A percentile compares a stretch with the other conserved stretches of the same genome.
These are phyloP conservation scores for Argentina anserina DNA, from an alignment of 306 rosid genomes.

Conservation along the genomic window DNA sequence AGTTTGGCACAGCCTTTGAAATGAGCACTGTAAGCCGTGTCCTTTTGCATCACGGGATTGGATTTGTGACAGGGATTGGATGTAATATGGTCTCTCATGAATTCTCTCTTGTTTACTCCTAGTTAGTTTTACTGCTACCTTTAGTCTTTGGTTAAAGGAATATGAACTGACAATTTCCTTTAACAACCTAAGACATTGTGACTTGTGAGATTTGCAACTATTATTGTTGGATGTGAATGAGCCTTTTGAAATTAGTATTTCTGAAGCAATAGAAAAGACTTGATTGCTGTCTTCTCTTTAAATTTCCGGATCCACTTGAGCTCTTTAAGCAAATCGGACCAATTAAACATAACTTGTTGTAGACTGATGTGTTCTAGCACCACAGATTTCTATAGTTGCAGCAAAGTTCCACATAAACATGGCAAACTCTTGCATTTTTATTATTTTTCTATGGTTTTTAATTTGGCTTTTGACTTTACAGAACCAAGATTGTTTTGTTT, in stretches of 20 bases:
- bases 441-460: background rate
- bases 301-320: background rate
- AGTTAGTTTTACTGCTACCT: background rate
- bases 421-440: constrained; percentile 25
- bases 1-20: background rate
- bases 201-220: background rate
- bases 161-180: background rate
- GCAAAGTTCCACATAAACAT: constrained; percentile 25
- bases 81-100: constrained; percentile 34
- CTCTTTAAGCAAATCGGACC: constrained; percentile 3
- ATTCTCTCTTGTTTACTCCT: background rate
- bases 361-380: constrained; percentile 51
- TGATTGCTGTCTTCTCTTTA: background rate
- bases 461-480: background rate
- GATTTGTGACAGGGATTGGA: constrained; percentile 39
- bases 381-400: constrained; percentile 27
- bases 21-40: background rate
- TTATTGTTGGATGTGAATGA: background rate
- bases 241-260: background rate
- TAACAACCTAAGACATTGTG: background rate
- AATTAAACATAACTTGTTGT: constrained; percentile 14
- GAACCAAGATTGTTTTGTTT: background rate
- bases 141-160: background rate
- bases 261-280: constrained; percentile 2
- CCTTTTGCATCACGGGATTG: constrained; percentile 9